phyloP scores from a whole-genome alignment of 208 protist species.

The Strigomonas culicis region DNA sequence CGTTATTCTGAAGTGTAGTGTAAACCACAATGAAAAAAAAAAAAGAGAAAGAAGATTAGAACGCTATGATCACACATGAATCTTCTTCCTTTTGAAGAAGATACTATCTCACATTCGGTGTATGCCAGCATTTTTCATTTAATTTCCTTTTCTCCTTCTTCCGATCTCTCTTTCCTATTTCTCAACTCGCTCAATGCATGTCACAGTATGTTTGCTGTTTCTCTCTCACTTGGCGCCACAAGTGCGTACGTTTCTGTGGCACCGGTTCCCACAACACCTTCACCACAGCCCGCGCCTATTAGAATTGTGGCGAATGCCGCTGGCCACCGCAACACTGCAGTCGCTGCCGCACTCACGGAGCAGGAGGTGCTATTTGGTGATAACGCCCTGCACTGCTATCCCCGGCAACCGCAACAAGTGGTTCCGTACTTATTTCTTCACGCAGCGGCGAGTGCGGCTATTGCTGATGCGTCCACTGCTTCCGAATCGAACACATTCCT shows the following conservation, averaged over 20 bases:
- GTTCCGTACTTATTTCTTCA: conserved; percentile 80
- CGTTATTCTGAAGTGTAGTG: neutral
- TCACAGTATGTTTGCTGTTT: conserved; percentile 63
- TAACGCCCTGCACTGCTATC: conserved; percentile 58
- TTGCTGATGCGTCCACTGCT: neutral
- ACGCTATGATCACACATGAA: neutral
- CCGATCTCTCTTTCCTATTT: conserved; percentile 9
- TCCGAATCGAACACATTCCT: conserved; percentile 10
- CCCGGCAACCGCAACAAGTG: conserved; percentile 63
- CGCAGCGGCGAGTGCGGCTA: conserved; percentile 48
- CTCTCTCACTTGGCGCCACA: conserved; percentile 74
- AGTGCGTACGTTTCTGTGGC: conserved; percentile 74
- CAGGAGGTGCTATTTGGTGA: conserved; percentile 80
- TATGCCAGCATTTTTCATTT: neutral
- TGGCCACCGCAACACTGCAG: conserved; percentile 72
- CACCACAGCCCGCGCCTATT: conserved; percentile 1
- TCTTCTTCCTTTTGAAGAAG: neutral
- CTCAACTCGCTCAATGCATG: conserved; percentile 9
- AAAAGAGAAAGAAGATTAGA: neutral
- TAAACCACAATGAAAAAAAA: neutral
- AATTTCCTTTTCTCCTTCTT: conserved; percentile 7
- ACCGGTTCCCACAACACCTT: conserved; percentile 14
- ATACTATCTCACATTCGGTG: neutral
- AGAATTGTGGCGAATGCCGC: conserved; percentile 70
- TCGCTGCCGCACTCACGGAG: conserved; percentile 63